phyloP scores from a whole-genome alignment of 2,329 filamentous ascomycete genomes.

The Colletotrichum falcatum region DNA sequence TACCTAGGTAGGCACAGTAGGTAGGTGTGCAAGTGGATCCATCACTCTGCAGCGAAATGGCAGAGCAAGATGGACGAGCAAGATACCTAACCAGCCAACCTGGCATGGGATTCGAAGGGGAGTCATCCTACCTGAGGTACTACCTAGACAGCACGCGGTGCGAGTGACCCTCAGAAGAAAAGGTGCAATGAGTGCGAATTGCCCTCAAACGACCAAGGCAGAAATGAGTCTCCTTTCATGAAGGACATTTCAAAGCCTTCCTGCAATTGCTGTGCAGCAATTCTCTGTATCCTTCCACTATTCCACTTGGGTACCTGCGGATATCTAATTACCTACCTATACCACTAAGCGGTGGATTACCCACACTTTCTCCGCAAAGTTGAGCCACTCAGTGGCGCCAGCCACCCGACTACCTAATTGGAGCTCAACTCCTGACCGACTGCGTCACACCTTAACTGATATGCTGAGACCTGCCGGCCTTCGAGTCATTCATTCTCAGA shows the following conservation, averaged over 20 bases:
- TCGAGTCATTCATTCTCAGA: slow-evolving; percentile 17
- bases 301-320: background rate
- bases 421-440: slow-evolving; percentile 15
- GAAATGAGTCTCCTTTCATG: background rate
- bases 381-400: slow-evolving; percentile 19
- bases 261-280: background rate
- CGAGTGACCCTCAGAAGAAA: background rate
- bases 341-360: slow-evolving; percentile 7
- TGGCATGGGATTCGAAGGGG: background rate
- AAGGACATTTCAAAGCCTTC: background rate
- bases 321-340: too few species aligned
- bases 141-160: background rate
- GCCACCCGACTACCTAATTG: background rate
- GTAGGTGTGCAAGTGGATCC: slow-evolving; percentile 1
- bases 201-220: background rate
- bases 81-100: background rate
- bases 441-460: slow-evolving; percentile 36
- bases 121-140: background rate
- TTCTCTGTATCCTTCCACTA: background rate
- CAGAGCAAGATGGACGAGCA: background rate
- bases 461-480: slow-evolving; percentile 17
- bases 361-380: slow-evolving; percentile 40
- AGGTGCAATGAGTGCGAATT: background rate
- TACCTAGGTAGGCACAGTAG: background rate
- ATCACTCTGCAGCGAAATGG: slow-evolving; percentile 12